Evolutionary conservation across 805 yeast genomes (phyloP).

Genomic region (Cyberlindnera maritima): DNA sequence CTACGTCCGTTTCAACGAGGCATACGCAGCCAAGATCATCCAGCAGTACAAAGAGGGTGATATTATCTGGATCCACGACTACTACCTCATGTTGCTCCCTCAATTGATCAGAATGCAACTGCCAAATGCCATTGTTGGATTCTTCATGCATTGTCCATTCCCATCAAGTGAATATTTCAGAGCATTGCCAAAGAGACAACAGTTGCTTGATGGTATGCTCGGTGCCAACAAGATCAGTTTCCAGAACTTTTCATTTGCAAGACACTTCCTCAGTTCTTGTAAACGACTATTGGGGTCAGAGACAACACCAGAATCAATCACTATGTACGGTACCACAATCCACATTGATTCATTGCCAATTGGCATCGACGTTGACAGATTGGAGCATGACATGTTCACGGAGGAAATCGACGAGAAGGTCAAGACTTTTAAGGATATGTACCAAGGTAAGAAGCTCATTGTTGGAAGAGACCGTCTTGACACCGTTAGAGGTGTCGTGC

Average conservation of each 20-base stretch:
- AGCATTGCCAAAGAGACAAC: slow-evolving; percentile 78
- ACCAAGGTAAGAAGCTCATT: slow-evolving; percentile 68
- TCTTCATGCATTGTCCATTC: slow-evolving; percentile 92
- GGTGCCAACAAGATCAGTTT: slow-evolving; percentile 87
- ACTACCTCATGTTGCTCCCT: slow-evolving; percentile 86
- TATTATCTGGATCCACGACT: slow-evolving; percentile 90
- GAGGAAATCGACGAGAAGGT: slow-evolving; percentile 58
- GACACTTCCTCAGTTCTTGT: slow-evolving; percentile 91
- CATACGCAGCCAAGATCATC: slow-evolving; percentile 76
- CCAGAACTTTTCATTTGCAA: slow-evolving; percentile 80
- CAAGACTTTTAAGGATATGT: slow-evolving; percentile 57
- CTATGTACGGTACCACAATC: slow-evolving; percentile 75
- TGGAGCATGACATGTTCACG: slow-evolving; percentile 56
- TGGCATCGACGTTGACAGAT: slow-evolving; percentile 77
- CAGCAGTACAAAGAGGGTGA: slow-evolving; percentile 85
- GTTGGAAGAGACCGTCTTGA: slow-evolving; percentile 95
- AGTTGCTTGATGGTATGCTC: slow-evolving; percentile 84
- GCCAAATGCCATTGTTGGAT: slow-evolving; percentile 86
- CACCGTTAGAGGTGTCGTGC: slow-evolving; percentile 88
- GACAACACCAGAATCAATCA: slow-evolving; percentile 48
- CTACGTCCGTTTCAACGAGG: slow-evolving; percentile 87
- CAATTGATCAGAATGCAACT: slow-evolving; percentile 70
- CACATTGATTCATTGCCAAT: slow-evolving; percentile 77
- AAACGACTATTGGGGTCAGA: slow-evolving; percentile 78
- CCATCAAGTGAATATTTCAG: slow-evolving; percentile 95